Conservation (phyloP, 345 rosid species). For the Microthlaspi erraticum region DNA sequence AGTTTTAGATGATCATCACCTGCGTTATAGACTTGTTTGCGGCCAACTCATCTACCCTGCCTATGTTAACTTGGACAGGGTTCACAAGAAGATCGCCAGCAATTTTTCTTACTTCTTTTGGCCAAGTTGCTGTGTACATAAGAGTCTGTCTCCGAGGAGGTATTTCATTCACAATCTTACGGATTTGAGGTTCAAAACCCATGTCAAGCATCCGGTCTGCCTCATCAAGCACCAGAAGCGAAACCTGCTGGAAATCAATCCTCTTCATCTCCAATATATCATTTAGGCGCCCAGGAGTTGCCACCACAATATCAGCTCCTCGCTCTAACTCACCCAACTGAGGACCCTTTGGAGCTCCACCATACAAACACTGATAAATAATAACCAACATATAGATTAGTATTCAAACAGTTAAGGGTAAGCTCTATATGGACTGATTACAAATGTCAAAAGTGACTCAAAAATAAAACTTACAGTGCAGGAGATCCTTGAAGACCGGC, state of each 20-base stretch:
- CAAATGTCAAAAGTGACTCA: conserved; percentile 13
- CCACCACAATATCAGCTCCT: conserved; percentile 98
- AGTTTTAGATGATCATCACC: conserved; percentile 50
- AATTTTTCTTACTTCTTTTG: conserved; percentile 94
- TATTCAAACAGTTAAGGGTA: conserved; percentile 11
- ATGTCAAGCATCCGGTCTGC: conserved; percentile 99
- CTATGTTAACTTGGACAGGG: conserved; percentile 97
- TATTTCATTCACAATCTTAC: conserved; percentile 93
- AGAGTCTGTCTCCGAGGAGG: conserved; percentile 91
- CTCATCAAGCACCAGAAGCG: conserved; percentile 94
- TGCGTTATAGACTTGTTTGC: conserved; percentile 98
- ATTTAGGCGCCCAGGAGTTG: conserved; percentile 97
- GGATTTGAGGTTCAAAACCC: conserved; percentile 99
- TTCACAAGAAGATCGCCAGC: conserved; percentile 87
- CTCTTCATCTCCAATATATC: conserved; percentile 89
- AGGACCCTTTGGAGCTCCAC: conserved; percentile 94
- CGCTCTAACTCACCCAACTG: conserved; percentile 82
- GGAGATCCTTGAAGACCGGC: conserved; percentile 78
- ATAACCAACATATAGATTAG: conserved; percentile 25
- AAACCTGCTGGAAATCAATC: conserved; percentile 81
- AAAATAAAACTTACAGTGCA: conserved; percentile 73
- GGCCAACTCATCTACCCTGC: conserved; percentile 91
- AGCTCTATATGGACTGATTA: not conserved
- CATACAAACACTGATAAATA: conserved; percentile 97
- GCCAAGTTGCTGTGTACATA: conserved; percentile 99